phyloP scores from a whole-genome alignment of 768 basidiomycete species.

The Rhodosporidiobolus sp. region DNA sequence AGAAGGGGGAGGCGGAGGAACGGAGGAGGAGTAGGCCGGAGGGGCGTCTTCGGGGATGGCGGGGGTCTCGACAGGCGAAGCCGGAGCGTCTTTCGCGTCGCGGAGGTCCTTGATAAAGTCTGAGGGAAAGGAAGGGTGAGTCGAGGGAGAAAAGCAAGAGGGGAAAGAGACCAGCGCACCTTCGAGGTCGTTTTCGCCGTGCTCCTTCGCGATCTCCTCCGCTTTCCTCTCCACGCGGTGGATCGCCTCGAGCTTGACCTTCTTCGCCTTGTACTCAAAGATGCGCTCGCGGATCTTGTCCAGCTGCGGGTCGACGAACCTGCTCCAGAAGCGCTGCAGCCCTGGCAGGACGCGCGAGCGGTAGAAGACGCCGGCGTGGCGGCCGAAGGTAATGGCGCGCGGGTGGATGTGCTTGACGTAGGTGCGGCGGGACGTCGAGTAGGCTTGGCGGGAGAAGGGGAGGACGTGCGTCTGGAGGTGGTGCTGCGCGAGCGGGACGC shows the following conservation, averaged over 20 bases:
- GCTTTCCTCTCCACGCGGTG: slow-evolving; percentile 33
- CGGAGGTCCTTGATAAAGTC: slow-evolving; percentile 38
- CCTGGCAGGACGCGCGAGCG: slow-evolving; percentile 29
- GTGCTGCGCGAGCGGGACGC: slow-evolving; percentile 31
- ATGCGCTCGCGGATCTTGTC: slow-evolving; percentile 43
- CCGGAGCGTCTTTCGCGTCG: slow-evolving; percentile 3
- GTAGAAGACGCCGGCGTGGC: slow-evolving; percentile 19
- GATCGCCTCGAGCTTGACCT: slow-evolving; percentile 32
- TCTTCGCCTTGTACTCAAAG: slow-evolving; percentile 43
- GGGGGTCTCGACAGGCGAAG: background rate
- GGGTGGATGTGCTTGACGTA: slow-evolving; percentile 42
- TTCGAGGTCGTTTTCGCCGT: slow-evolving; percentile 28
- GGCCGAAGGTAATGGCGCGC: slow-evolving; percentile 6
- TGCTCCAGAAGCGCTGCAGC: slow-evolving; percentile 40
- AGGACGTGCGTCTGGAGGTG: slow-evolving; percentile 31
- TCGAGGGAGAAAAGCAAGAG: background rate
- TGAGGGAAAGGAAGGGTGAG: background rate
- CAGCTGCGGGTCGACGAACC: slow-evolving; percentile 44
- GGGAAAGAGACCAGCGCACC: slow-evolving; percentile 5
- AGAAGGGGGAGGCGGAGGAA: slow-evolving; percentile 23
- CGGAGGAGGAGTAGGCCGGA: slow-evolving; percentile 17
- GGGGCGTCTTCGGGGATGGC: slow-evolving; percentile 17
- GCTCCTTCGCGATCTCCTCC: slow-evolving; percentile 24
- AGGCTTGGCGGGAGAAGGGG: slow-evolving; percentile 34
- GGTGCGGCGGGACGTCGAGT: slow-evolving; percentile 23